A percentile compares a stretch with the other conserved stretches of the same genome.
Conservation (phyloP, 495 filamentous ascomycete genomes). For the Lasiosphaeria ovina region DNA sequence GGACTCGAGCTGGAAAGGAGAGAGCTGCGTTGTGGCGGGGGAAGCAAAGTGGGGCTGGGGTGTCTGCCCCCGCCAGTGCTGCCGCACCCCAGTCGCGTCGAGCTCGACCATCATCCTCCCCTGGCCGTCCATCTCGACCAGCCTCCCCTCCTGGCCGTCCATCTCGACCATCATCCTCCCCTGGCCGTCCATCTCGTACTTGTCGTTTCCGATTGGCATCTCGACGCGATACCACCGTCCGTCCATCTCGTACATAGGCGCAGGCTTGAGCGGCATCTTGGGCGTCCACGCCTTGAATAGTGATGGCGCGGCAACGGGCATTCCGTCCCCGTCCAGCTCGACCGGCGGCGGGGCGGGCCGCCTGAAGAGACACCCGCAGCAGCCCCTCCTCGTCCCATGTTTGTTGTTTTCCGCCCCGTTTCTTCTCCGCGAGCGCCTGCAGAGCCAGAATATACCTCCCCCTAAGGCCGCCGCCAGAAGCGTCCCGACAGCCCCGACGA, state of each 20-base stretch:
- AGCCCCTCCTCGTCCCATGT: neutral
- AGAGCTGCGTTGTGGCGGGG: neutral
- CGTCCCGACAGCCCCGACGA: conserved; percentile 24
- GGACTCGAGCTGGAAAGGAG: neutral
- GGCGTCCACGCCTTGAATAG: neutral
- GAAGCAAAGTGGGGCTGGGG: too few species aligned
- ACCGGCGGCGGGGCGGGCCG: neutral
- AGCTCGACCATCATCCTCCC: conserved; percentile 8
- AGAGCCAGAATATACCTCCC: conserved; percentile 18
- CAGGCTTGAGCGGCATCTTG: neutral
- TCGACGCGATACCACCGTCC: conserved; percentile 16
- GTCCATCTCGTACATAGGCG: conserved; percentile 25
- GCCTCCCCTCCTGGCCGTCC: neutral
- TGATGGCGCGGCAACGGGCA: neutral
- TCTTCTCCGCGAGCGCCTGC: conserved; percentile 11
- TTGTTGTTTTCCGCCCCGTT: neutral
- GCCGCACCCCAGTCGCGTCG: neutral
- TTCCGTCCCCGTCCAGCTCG: neutral
- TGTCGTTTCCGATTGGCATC: conserved; percentile 18
- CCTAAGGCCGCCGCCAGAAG: conserved; percentile 14
- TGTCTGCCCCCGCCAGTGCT: too few species aligned
- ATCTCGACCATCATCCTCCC: neutral
- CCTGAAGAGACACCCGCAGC: conserved; percentile 1
- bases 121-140: neutral
- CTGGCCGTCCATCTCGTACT: neutral